phyloP scores from a whole-genome alignment of 768 basidiomycete genomes.

The Suillus placidus region DNA sequence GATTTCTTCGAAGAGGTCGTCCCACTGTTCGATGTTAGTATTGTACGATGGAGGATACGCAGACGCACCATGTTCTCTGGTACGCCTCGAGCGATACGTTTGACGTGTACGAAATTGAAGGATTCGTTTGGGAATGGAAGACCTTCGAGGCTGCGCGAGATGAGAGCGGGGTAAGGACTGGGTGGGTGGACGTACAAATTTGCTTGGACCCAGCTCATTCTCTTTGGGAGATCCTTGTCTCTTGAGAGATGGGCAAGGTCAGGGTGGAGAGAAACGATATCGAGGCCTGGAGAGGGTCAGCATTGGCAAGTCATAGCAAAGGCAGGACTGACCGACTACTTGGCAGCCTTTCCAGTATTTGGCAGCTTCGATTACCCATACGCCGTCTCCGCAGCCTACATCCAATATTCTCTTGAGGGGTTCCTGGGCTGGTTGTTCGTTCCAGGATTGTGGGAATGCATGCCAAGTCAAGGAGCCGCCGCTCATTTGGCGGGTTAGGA shows the following conservation, averaged over 20 bases:
- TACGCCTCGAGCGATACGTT: conserved; percentile 50
- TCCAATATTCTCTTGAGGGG: conserved; percentile 47
- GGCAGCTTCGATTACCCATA: conserved; percentile 72
- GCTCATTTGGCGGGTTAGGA: conserved; percentile 54
- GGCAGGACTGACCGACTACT: background rate
- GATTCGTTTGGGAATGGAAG: conserved; percentile 73
- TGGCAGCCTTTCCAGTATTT: conserved; percentile 58
- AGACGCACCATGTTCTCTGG: conserved; percentile 69
- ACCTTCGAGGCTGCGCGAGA: conserved; percentile 53
- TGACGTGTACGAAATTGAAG: conserved; percentile 80
- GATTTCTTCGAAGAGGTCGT: conserved; percentile 67
- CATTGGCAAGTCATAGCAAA: too few relatives aligned
- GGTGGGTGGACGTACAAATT: conserved; percentile 59
- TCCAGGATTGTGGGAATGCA: conserved; percentile 40
- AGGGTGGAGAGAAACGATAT: conserved; percentile 74
- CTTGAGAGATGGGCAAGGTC: conserved; percentile 62
- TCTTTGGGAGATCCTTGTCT: conserved; percentile 50
- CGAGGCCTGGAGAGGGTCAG: too few relatives aligned
- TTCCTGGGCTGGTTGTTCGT: background rate
- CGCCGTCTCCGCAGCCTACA: conserved; percentile 76
- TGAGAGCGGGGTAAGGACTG: background rate
- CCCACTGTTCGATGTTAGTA: conserved; percentile 52
- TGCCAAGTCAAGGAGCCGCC: conserved; percentile 63
- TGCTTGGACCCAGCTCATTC: conserved; percentile 72
- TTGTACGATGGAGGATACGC: background rate